Base-by-base conservation (phyloP, 2,329 filamentous ascomycete species). In the Pyrenophora teres region DNA sequence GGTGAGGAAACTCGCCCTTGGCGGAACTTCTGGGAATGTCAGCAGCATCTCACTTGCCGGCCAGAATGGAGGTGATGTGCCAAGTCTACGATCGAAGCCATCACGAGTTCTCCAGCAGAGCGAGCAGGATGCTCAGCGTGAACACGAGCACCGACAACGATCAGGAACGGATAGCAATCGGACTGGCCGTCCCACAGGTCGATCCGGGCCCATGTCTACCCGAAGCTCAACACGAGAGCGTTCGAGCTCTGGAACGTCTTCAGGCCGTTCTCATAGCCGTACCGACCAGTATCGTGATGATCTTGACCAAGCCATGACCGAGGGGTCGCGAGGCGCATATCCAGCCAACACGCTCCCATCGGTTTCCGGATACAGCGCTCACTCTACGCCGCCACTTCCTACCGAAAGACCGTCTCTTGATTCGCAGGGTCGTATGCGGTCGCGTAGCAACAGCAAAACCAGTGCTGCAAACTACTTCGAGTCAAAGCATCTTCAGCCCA, bases 1-100 rank as follows among this genome's bases (percentile, higher is more conserved):
- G 0, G 80, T 82, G 69, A 88, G 85, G 71, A 81, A 86, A 68
- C 78, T 87, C 9, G 85, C 85, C 3, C 71, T 87, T 12, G 80
- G 80, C 7, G 69, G 74, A n/a, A 59, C 52, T 10, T 69, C 68
- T 6, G 65, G 65, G 3, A 77, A 74, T 59, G 70, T 62, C 27
- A 74, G 69, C 56, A 76, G 61, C 40, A 65, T 71, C 13, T 74
- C 72, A 13, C 52, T 74, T 15, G 63, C 58, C 7, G 59, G 61
- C 6, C 46, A 57, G 13, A 56, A 64, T 33, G 57, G 48, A 15
- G 42, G 54, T 30, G 71, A 73, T n/a, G 56, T 61, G 40, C 61
- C 62, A 7, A 31, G 63, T 1, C 36, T 69, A 12, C 65, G 67
- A 36, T 46, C 64, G n/a, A 73, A 70, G 50, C 61, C 68, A 5